Evolutionary conservation across 495 filamentous ascomycete species (phyloP), one percentile per base, ranked within the genome.

Genomic region (Durotheca rogersii): DNA sequence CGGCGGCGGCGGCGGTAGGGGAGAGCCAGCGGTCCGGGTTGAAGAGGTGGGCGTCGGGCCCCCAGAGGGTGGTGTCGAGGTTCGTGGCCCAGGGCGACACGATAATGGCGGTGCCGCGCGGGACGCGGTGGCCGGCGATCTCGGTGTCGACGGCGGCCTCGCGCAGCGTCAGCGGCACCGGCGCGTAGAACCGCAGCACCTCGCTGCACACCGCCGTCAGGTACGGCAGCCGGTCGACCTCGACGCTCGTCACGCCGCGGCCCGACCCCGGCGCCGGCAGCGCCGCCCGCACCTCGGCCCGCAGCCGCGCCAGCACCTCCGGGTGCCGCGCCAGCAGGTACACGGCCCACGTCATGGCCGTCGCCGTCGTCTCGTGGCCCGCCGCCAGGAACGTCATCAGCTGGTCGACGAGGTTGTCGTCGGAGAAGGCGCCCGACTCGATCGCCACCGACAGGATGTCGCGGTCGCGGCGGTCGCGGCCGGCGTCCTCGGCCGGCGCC

Each of bases 341-440:
- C 7, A 74, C 53, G 4, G 74, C 77, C 79, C 78, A 83, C 1
- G 72, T 79, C 73, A 83, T 76, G 16, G 78, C 60, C 0, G 75
- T 72, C 15, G 79, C 76, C 0, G 80, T 81, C 2, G 78, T 81
- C 72, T 95, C 92, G 64, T 96, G 92, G 12, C 92, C 92, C 0
- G 92, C 91, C 0, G 85, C 87, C 2, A 96, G 82, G 73, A 96
- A 96, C 2, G 91, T 96, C 90, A 96, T 95, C 64, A 93, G 79
- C 63, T 96, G 91, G 63, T 96, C 88, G 31, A 89, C 75, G 17
- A 96, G 82, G 41, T 88, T 84, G 23, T 90, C 86, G 39, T 92
- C 87, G 19, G 73, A 77, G 65, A 94, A 95, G 17, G 78, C 81
- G 30, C 85, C 88, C 15, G 81, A 87, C 47, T 86, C 78, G 17